Base-by-base conservation (phyloP, 257 asterid genomes). In the Avicennia marina region DNA sequence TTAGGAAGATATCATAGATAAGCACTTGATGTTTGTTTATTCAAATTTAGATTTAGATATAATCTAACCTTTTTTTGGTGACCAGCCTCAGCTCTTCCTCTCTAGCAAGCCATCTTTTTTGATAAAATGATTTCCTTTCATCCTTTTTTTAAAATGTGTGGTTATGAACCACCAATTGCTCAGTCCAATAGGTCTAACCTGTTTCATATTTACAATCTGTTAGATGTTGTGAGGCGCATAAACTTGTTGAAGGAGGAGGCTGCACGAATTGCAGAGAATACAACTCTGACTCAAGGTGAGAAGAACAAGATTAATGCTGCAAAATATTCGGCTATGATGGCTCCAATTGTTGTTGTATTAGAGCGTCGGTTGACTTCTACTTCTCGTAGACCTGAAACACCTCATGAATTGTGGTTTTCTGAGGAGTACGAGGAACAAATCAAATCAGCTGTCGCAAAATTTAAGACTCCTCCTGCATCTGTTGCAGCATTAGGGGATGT, bases 251-350 rank as follows among this genome's bases (percentile, higher is more conserved):
- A 80, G 80, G 98, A 93, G 78, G 97, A 93, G 74, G 89, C 97
- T 75, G 80, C 86, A 50, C 81, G 98, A 72, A 81, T 86, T 78
- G 85, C 95, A 15, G 90, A 77, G 70, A 93, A 82, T 72, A 59
- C 68, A 36, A 80, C 98, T 64, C 85, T 93, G 55, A 86, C 81
- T 72, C 91, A 75, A 32, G 86, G 71, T 43, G 97, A 88, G 78
- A 93, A 93, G 86, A 86, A 65, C 74, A 93, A 89, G 72, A 93
- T 93, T 56, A 93, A 82, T 80, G 94, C 86, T 69, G 97, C 98
- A 1, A 93, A 93, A 70, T 93, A 88, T 77, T 83, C 97, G 2
- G 98, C 98, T 65, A 93, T 93, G 98, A 93, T 89, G 98, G 95
- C 98, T 61, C 97, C 98, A 33, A 78, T 89, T 60, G 72, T 83